Evolutionary conservation across 495 filamentous ascomycete genomes (phyloP).

Genomic region (Staphylotrichum tortipilum): DNA sequence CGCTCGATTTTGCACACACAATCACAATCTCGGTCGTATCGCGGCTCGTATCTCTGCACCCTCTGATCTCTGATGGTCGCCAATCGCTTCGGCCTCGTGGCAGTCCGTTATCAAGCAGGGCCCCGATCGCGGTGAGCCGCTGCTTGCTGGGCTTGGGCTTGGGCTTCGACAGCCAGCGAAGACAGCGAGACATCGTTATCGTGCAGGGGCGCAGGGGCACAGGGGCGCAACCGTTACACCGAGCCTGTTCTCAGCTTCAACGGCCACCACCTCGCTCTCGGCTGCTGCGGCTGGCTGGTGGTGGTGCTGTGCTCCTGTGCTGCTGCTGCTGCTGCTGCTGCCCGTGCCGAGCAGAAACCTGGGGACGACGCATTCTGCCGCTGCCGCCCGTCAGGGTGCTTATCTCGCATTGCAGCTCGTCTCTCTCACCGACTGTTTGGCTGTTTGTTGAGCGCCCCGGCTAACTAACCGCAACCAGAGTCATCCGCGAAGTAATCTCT

Average conservation of each 20-base stretch:
- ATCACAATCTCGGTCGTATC: not conserved
- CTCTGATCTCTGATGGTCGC: not conserved
- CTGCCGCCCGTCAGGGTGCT: too few relatives aligned
- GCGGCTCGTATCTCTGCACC: not conserved
- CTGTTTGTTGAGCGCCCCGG: slow-evolving; percentile 10
- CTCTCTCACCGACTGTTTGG: slow-evolving; percentile 19
- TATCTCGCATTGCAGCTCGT: slow-evolving; percentile 19
- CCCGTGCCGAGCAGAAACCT: too few relatives aligned
- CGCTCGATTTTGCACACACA: not conserved
- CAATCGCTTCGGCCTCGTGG: not conserved
- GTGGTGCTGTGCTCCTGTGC: too few relatives aligned
- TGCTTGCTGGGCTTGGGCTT: not conserved
- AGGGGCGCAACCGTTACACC: not conserved
- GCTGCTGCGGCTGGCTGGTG: too few relatives aligned
- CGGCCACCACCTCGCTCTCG: too few relatives aligned
- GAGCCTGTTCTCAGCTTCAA: too few relatives aligned
- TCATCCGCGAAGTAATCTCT: too few relatives aligned
- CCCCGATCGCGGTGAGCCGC: too few relatives aligned
- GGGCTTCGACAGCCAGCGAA: not conserved
- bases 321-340: too few relatives aligned
- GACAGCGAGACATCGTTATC: not conserved
- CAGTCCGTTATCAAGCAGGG: not conserved
- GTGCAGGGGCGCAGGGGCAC: too few relatives aligned
- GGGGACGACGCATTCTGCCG: too few relatives aligned
- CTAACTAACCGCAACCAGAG: not conserved